A percentile compares a stretch with the other conserved stretches of the same genome.
phyloP scores from a whole-genome alignment of 164 flowering plant genomes.

The Umbellularia californica region DNA sequence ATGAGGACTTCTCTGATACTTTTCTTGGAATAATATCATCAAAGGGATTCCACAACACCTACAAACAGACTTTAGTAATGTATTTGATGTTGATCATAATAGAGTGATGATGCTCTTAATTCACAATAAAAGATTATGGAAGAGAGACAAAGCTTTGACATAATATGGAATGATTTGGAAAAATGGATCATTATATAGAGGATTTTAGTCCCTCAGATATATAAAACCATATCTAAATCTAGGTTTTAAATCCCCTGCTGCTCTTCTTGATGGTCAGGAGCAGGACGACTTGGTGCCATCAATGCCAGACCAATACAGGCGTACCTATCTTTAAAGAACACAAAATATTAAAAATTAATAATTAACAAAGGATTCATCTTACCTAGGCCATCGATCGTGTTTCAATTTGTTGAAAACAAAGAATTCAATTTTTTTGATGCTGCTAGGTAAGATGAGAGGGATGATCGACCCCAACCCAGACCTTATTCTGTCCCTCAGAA shows the following conservation, averaged over 20 bases:
- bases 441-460: too few species aligned
- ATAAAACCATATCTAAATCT: background rate
- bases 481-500: too few species aligned
- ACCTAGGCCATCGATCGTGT: too few species aligned
- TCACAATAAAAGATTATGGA: background rate
- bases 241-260: background rate
- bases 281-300: background rate
- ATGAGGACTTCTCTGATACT: constrained; percentile 27
- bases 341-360: too few species aligned
- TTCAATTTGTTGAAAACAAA: too few species aligned
- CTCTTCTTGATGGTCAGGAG: background rate
- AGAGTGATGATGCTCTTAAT: background rate
- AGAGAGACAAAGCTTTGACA: background rate
- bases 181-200: background rate
- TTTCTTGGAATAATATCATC: constrained; percentile 88
- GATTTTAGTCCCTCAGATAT: background rate
- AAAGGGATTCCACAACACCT: constrained; percentile 98
- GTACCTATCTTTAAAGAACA: too few species aligned
- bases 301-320: background rate
- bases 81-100: constrained; percentile 3
- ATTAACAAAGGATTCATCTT: too few species aligned
- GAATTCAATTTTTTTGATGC: too few species aligned
- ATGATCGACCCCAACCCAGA: too few species aligned
- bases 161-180: background rate
- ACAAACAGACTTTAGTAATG: constrained; percentile 3